A percentile compares a stretch with the other conserved stretches of the same genome.
Conservation (phyloP, 2,329 filamentous ascomycete species). For the Pseudodiploospora longispora region DNA sequence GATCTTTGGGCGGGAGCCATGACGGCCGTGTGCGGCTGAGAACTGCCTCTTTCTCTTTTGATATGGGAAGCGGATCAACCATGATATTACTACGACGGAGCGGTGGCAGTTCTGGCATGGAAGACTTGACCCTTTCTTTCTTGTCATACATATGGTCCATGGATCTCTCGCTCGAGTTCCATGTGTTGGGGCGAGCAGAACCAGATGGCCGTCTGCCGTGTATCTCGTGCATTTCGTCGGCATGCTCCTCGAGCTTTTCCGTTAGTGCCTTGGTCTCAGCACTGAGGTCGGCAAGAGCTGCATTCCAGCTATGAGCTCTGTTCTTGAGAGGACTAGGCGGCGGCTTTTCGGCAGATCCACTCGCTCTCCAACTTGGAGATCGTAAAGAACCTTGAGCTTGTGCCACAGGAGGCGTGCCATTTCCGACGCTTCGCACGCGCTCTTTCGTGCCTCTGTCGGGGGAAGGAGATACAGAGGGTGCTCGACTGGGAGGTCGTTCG, state of each 20-base stretch:
- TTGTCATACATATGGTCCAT: constrained; percentile 25
- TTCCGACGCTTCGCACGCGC: constrained; percentile 49
- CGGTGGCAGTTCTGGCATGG: constrained; percentile 62
- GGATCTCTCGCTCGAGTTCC: constrained; percentile 25
- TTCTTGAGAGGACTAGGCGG: constrained; percentile 37
- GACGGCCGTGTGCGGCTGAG: constrained; percentile 72
- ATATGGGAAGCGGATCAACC: constrained; percentile 76
- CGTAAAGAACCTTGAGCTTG: constrained; percentile 51
- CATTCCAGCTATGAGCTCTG: constrained; percentile 67
- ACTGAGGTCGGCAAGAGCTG: constrained; percentile 59
- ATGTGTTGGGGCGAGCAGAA: constrained; percentile 31
- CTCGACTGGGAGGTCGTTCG: constrained; percentile 46
- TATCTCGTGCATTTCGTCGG: constrained; percentile 47
- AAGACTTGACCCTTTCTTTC: constrained; percentile 52
- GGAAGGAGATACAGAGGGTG: constrained; percentile 45
- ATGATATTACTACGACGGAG: constrained; percentile 68
- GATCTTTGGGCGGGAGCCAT: constrained; percentile 81
- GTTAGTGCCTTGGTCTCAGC: constrained; percentile 67
- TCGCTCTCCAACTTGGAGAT: constrained; percentile 47
- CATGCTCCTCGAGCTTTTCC: constrained; percentile 72
- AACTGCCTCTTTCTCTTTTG: constrained; percentile 79
- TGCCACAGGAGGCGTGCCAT: constrained; percentile 54
- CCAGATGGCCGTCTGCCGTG: constrained; percentile 23
- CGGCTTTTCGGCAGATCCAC: constrained; percentile 26
- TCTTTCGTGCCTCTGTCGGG: constrained; percentile 45